Conservation (phyloP, 148 eudicot genomes). For the Fagopyrum esculentum region DNA sequence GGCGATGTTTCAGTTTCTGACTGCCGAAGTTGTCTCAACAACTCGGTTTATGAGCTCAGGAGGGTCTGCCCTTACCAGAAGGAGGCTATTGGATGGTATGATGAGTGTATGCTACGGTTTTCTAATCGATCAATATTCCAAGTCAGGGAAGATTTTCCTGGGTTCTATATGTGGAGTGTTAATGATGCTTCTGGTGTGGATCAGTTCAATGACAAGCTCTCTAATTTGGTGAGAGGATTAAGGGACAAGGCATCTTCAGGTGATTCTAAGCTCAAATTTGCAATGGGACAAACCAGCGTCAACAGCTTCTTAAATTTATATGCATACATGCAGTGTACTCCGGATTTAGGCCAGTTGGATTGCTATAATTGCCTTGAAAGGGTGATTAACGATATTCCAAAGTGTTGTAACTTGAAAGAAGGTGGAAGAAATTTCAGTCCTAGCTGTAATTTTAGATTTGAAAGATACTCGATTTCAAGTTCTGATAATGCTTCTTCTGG, state of each 20-base stretch:
- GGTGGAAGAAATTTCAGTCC: slow-evolving; percentile 10
- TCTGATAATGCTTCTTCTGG: neutral
- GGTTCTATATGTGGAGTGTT: neutral
- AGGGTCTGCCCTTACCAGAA: slow-evolving; percentile 22
- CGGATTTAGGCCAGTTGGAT: slow-evolving; percentile 15
- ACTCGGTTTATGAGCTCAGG: slow-evolving; percentile 11
- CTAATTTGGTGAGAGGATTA: slow-evolving; percentile 12
- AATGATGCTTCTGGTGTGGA: neutral
- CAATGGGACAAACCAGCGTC: neutral
- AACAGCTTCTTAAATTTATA: neutral
- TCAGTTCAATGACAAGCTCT: slow-evolving; percentile 15
- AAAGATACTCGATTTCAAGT: neutral
- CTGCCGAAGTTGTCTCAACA: slow-evolving; percentile 23
- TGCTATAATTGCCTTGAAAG: slow-evolving; percentile 16
- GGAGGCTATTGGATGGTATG: slow-evolving; percentile 29
- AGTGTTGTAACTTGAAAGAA: neutral
- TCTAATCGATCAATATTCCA: slow-evolving; percentile 16
- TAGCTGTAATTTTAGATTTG: slow-evolving; percentile 19
- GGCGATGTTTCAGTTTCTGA: slow-evolving; percentile 18
- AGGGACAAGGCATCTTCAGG: slow-evolving; percentile 1
- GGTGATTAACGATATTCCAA: neutral
- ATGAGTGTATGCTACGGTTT: slow-evolving; percentile 29
- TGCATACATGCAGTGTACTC: slow-evolving; percentile 20
- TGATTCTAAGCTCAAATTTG: slow-evolving; percentile 18
- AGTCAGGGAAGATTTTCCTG: slow-evolving; percentile 3